Base-by-base conservation (phyloP, 1,284 basidiomycete genomes). In the Chondrostereum purpureum region DNA sequence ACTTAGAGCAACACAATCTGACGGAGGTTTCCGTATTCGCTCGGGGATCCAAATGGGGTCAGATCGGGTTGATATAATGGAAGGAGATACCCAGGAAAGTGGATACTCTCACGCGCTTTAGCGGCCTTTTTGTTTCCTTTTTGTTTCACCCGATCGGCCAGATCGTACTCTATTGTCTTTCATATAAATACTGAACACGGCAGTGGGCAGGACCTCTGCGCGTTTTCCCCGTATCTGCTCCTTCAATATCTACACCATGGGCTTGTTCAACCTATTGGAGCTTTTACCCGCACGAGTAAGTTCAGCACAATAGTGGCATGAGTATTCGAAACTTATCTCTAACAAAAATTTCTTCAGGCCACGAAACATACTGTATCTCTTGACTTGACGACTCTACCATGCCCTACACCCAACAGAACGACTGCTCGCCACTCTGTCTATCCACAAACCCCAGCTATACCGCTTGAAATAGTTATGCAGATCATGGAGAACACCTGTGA, bases 401-500 rank as follows among this genome's bases (percentile, higher is more conserved):
- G 12, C 45, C 56, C 22, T n/a, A 42, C 36, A 44, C 50, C 17
- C 18, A 57, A 43, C 37, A 33, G 31, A 44, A 42, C 34, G n/a
- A 63, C 57, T 34, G 53, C 48, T 44, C 55, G 56, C 34, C 59
- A 60, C 12, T 20, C 41, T 27, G 45, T 45, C 38, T 52, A 57
- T 8, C 34, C 33, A 13, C 18, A 23, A 36, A 19, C 38, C 21
- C 31, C 46, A 11, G 39, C 46, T n/a, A 37, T 86, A 27, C 83
- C 84, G 4, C 65, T 78, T 47, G 83, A 86, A 61, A 56, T 87
- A 44, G 70, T 80, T 36, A 62, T 82, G 47, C 58, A 68, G 51
- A 77, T 87, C 58, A 70, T 86, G 50, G 79, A 83, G 58, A 59
- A 67, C 14, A 73, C 75, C 1, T 73, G 66, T 47, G 62, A 67